Conservation (phyloP, 106 monocot species). For the Chionographis japonica region DNA sequence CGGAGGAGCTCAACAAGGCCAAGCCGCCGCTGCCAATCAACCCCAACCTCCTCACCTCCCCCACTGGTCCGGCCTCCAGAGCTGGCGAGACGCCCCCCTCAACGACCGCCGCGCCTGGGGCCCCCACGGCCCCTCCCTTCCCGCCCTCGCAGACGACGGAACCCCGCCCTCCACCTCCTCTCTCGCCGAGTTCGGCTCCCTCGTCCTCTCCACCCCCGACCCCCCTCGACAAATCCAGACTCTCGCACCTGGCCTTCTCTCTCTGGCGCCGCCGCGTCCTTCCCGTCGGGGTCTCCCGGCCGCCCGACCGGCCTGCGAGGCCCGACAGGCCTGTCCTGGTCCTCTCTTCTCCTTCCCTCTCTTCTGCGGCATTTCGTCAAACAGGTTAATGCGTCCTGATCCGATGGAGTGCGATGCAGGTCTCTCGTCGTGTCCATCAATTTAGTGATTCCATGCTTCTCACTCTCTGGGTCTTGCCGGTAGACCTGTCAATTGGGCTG, state of each 20-base stretch:
- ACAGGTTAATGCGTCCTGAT: background rate
- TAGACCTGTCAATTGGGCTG: too few relatives aligned
- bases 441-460: slow-evolving; percentile 87
- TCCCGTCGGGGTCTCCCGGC: slow-evolving; percentile 13
- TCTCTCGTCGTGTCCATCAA: slow-evolving; percentile 52
- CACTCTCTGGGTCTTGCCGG: too few relatives aligned
- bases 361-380: slow-evolving; percentile 31
- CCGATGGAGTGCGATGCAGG: too few relatives aligned
- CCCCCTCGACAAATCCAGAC: slow-evolving; percentile 49
- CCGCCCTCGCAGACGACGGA: background rate
- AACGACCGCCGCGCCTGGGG: slow-evolving; percentile 61
- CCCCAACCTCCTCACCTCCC: slow-evolving; percentile 4
- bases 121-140: slow-evolving; percentile 31
- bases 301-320: slow-evolving; percentile 62
- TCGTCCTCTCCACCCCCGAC: slow-evolving; percentile 75
- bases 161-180: slow-evolving; percentile 28
- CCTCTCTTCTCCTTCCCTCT: background rate
- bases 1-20: too few relatives aligned
- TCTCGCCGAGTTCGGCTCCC: slow-evolving; percentile 59
- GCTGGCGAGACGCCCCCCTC: slow-evolving; percentile 52
- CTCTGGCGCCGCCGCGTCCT: slow-evolving; percentile 26
- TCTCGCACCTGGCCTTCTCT: slow-evolving; percentile 76
- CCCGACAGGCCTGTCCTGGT: slow-evolving; percentile 55
- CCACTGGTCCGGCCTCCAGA: slow-evolving; percentile 56
- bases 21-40: background rate